Base-by-base conservation (phyloP, 805 yeast species). In the Saturnispora dispora region DNA sequence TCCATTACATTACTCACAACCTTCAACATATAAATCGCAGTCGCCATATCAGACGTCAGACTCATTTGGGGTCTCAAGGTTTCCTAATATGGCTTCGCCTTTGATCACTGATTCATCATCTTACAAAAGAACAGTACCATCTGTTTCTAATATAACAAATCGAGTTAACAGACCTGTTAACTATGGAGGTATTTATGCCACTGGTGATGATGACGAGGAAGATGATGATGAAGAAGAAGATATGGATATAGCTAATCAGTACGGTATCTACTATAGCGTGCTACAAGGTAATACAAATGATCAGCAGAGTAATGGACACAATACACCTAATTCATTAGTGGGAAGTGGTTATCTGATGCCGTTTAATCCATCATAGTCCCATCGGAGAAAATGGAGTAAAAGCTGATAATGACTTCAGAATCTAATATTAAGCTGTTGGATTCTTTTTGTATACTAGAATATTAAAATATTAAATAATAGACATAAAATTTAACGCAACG, bases 1-100 rank as follows among this genome's bases (percentile, higher is more conserved):
- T 57, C 82, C 81, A 0, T 61, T 75, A 44, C 81, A 77, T 54
- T 67, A 68, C 51, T 56, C 63, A 47, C 63, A 61, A 33, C 61
- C 67, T 23, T 57, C 64, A 17, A 54, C 52, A 9, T 52, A 55
- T 45, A 57, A 57, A 28, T 48, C 55, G 15, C 55, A 53, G 18
- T 32, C 47, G 4, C 59, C 59, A 13, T 55, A 55, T 42, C 57
- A 55, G 35, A 46, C 56, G 7, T 55, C 58, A 3, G 58, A 55
- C 33, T 51, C 58, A 7, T 55, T 48, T 52, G 58, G 58, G 37
- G 53, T 55, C 23, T 53, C 54, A 13, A 45, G 57, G 39, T 51
- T 52, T 37, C 53, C 57, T 4, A 53, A 50, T 35, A 52, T 51
- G 59, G 56, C 54, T 4, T 52, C 56, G 2, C 58, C 58, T 22